phyloP scores from a whole-genome alignment of 2,329 filamentous ascomycete genomes.

The Cercospora sp. region DNA sequence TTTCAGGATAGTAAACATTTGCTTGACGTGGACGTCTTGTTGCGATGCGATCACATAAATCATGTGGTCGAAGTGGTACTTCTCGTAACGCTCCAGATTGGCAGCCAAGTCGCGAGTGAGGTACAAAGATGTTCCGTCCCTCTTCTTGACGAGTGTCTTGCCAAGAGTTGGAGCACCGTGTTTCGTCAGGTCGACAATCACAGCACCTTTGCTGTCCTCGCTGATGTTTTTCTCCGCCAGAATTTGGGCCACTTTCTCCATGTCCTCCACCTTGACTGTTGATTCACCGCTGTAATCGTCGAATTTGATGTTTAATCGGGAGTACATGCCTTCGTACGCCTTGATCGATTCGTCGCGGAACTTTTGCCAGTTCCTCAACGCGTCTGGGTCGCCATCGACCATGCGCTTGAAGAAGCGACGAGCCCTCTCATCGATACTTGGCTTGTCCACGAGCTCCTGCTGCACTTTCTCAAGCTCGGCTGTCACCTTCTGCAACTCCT shows the following conservation, averaged over 20 bases:
- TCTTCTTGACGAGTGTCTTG: slow-evolving; percentile 65
- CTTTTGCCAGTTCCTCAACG: slow-evolving; percentile 61
- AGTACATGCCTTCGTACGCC: slow-evolving; percentile 65
- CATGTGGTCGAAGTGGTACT: slow-evolving; percentile 66
- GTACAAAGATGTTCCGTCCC: slow-evolving; percentile 68
- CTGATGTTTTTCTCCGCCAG: slow-evolving; percentile 62
- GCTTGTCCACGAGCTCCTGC: slow-evolving; percentile 51
- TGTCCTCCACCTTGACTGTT: slow-evolving; percentile 62
- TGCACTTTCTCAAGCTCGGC: slow-evolving; percentile 51
- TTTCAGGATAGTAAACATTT: slow-evolving; percentile 65
- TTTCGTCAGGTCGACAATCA: slow-evolving; percentile 69
- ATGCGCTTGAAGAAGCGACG: slow-evolving; percentile 69
- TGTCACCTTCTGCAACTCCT: slow-evolving; percentile 50
- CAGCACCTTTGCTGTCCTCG: slow-evolving; percentile 65
- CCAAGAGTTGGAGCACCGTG: slow-evolving; percentile 67
- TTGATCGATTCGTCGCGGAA: slow-evolving; percentile 65
- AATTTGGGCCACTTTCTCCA: slow-evolving; percentile 59
- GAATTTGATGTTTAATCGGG: slow-evolving; percentile 64
- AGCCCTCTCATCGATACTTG: slow-evolving; percentile 70
- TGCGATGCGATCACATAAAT: slow-evolving; percentile 66
- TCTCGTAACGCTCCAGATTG: slow-evolving; percentile 61
- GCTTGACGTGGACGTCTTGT: slow-evolving; percentile 64
- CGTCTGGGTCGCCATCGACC: slow-evolving; percentile 61
- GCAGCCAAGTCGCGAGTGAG: slow-evolving; percentile 69
- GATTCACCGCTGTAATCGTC: slow-evolving; percentile 71